A percentile compares a stretch with the other conserved stretches of the same genome.
phyloP scores from a whole-genome alignment of 73 alveolate species.

The Uronychia setigera region DNA sequence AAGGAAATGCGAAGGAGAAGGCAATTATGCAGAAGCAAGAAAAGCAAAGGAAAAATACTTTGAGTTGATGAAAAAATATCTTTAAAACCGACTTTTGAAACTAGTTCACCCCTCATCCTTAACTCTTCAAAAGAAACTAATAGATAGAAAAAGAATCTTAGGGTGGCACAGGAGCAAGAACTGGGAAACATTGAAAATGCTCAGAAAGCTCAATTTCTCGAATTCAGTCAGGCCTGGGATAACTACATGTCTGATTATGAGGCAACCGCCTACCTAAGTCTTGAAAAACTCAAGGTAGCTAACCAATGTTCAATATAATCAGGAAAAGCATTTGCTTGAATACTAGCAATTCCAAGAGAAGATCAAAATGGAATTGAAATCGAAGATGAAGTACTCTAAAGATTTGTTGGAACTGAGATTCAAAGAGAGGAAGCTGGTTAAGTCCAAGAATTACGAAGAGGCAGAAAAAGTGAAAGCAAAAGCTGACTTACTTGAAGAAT shows the following conservation, averaged over 20 bases:
- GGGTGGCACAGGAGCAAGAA: constrained; percentile 67
- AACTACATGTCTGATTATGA: constrained; percentile 75
- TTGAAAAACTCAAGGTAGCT: constrained; percentile 66
- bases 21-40: constrained; percentile 68
- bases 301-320: constrained; percentile 40
- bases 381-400: constrained; percentile 61
- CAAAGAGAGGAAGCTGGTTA: constrained; percentile 58
- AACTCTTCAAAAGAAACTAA: constrained; percentile 58
- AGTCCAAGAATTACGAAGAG: constrained; percentile 53
- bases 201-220: constrained; percentile 54
- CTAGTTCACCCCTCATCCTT: not conserved
- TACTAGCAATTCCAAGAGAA: constrained; percentile 53
- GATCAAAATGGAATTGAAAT: constrained; percentile 32
- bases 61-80: constrained; percentile 46
- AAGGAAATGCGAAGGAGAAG: constrained; percentile 65
- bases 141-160: constrained; percentile 39
- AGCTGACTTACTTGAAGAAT: constrained; percentile 58
- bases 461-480: constrained; percentile 64
- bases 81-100: not conserved
- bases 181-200: constrained; percentile 54
- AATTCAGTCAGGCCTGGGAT: constrained; percentile 74
- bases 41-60: constrained; percentile 53
- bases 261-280: constrained; percentile 68
- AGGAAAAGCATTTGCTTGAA: constrained; percentile 44
- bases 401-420: constrained; percentile 58